These are phyloP conservation scores for Carnegiea gigantea DNA, from an alignment of 179 eudicot species.

Conservation along the genomic window DNA sequence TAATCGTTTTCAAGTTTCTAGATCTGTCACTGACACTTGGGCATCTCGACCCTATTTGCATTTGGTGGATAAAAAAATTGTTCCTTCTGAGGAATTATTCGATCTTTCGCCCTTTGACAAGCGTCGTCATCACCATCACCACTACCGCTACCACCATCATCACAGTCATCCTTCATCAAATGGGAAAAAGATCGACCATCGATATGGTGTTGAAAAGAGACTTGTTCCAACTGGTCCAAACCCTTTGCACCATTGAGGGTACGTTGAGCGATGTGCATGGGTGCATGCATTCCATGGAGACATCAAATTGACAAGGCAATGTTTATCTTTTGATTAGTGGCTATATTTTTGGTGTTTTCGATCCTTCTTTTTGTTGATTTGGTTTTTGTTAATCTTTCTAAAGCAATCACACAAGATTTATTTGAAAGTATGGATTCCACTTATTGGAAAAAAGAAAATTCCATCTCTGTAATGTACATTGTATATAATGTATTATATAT, in stretches of 20 bases:
- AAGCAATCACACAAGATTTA: not conserved
- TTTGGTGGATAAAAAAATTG: constrained; percentile 35
- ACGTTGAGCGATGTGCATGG: constrained; percentile 1
- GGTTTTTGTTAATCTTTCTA: not conserved
- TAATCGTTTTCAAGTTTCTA: constrained; percentile 12
- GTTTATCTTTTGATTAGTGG: not conserved
- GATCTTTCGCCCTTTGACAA: constrained; percentile 62
- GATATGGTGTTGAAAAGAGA: constrained; percentile 66
- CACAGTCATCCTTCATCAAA: constrained; percentile 5
- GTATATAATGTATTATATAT: not conserved
- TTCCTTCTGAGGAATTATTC: constrained; percentile 35
- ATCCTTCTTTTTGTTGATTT: not conserved
- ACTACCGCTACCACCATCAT: too few species aligned
- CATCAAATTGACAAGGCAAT: not conserved
- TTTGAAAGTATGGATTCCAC: not conserved
- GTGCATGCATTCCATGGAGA: not conserved
- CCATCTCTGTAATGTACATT: not conserved
- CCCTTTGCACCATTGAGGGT: constrained; percentile 72
- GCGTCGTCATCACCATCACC: constrained; percentile 2
- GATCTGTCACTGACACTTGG: not conserved
- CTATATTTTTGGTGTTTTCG: not conserved
- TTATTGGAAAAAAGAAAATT: not conserved
- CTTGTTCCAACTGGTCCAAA: constrained; percentile 85
- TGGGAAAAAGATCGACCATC: constrained; percentile 43
- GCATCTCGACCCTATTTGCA: constrained; percentile 7